phyloP scores from a whole-genome alignment of 1,284 basidiomycete genomes.

The Moesziomyces parantarcticus region DNA sequence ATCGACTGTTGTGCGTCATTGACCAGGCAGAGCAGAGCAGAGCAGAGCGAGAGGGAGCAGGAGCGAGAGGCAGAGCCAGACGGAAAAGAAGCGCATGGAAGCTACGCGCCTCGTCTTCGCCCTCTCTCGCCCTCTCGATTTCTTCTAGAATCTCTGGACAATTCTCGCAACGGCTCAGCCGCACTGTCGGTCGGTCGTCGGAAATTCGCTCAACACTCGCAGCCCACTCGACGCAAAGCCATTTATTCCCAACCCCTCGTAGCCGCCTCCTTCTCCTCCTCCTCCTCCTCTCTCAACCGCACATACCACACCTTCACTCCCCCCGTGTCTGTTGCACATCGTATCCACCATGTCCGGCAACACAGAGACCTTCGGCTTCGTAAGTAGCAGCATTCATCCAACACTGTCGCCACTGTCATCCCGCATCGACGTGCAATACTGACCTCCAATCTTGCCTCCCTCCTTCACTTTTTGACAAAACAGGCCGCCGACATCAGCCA shows the following conservation, averaged over 20 bases:
- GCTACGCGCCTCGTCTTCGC: neutral
- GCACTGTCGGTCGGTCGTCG: neutral
- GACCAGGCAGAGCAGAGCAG: no score
- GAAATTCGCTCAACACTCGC: slow-evolving; percentile 21
- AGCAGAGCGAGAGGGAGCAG: no score
- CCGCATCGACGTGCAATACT: slow-evolving; percentile 3
- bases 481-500: slow-evolving; percentile 65
- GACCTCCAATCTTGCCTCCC: slow-evolving; percentile 1
- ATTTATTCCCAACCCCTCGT: slow-evolving; percentile 28
- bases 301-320: slow-evolving; percentile 13
- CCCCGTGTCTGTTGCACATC: slow-evolving; percentile 18
- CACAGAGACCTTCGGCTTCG: slow-evolving; percentile 66
- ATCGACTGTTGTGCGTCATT: no score
- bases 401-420: neutral
- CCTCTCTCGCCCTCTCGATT: neutral
- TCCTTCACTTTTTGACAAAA: neutral
- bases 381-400: slow-evolving; percentile 28
- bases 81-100: neutral
- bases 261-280: neutral
- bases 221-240: slow-evolving; percentile 22
- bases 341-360: slow-evolving; percentile 58
- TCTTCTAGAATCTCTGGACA: slow-evolving; percentile 7
- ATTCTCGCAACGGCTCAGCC: neutral
- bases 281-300: slow-evolving; percentile 21
- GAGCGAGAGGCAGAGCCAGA: neutral